Conservation (phyloP, 768 basidiomycete genomes). For the Sarcodon aspratus region DNA sequence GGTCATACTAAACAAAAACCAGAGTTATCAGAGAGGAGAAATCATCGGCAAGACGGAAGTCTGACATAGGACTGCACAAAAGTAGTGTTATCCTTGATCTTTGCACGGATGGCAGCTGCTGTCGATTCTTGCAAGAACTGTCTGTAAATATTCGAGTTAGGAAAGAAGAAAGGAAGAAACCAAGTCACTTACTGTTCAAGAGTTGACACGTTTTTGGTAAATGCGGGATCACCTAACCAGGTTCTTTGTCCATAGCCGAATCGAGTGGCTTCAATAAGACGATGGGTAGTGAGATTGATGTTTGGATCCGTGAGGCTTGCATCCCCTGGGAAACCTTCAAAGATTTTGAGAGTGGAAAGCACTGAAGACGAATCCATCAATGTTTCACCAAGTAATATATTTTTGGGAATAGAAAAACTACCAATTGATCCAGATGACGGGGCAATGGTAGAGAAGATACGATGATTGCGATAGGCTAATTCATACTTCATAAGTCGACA, state of each 20-base stretch:
- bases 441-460: conserved; percentile 24
- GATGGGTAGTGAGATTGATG: conserved; percentile 22
- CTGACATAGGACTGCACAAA: not conserved
- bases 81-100: not conserved
- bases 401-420: conserved; percentile 23
- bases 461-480: no score
- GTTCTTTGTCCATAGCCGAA: conserved; percentile 25
- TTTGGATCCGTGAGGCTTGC: conserved; percentile 12
- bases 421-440: conserved; percentile 25
- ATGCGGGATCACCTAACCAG: conserved; percentile 24
- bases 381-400: conserved; percentile 10
- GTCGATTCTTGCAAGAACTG: not conserved
- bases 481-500: no score
- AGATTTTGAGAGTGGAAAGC: not conserved
- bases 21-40: not conserved
- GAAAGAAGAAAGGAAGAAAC: not conserved
- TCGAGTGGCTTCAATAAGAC: conserved; percentile 21
- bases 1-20: conserved; percentile 18
- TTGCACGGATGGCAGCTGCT: not conserved
- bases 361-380: no score
- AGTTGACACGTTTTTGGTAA: conserved; percentile 23
- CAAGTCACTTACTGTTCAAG: conserved; percentile 13
- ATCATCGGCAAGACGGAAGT: not conserved
- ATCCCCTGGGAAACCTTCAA: conserved; percentile 3
- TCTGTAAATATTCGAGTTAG: not conserved